Evolutionary conservation across 805 yeast genomes (phyloP).

Genomic region (Zygosaccharomyces kombuchaensis): DNA sequence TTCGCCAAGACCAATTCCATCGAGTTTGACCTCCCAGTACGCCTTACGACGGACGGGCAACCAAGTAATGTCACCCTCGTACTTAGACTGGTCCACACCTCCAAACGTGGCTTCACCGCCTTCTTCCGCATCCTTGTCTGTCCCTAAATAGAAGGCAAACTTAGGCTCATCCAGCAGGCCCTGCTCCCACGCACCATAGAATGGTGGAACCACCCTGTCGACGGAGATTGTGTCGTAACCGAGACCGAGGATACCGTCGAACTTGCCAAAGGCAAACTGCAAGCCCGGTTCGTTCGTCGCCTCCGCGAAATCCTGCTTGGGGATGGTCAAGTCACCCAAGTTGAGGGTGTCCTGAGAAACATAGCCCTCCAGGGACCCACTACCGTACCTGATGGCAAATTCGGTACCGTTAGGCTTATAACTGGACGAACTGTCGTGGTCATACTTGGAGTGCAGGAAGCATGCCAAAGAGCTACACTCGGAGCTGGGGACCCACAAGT

Average conservation of each 20-base stretch:
- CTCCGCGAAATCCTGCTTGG: conserved; percentile 92
- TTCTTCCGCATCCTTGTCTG: conserved; percentile 59
- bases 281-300: conserved; percentile 97
- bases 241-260: conserved; percentile 94
- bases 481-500: conserved; percentile 90
- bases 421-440: conserved; percentile 73
- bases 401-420: conserved; percentile 84
- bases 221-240: conserved; percentile 92
- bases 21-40: conserved; percentile 96
- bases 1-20: conserved; percentile 86
- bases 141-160: conserved; percentile 91
- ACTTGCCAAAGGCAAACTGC: conserved; percentile 97
- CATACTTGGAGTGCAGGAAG: conserved; percentile 87
- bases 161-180: conserved; percentile 79
- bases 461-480: conserved; percentile 94
- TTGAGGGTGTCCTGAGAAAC: conserved; percentile 80
- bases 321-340: conserved; percentile 72
- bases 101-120: conserved; percentile 97
- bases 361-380: conserved; percentile 89
- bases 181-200: conserved; percentile 79
- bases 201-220: conserved; percentile 85
- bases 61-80: conserved; percentile 83
- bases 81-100: conserved; percentile 77
- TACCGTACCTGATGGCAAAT: conserved; percentile 84
- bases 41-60: conserved; percentile 99